These are phyloP conservation scores for Wickerhamomyces bovis DNA, from an alignment of 805 yeast species.

Conservation along the genomic window DNA sequence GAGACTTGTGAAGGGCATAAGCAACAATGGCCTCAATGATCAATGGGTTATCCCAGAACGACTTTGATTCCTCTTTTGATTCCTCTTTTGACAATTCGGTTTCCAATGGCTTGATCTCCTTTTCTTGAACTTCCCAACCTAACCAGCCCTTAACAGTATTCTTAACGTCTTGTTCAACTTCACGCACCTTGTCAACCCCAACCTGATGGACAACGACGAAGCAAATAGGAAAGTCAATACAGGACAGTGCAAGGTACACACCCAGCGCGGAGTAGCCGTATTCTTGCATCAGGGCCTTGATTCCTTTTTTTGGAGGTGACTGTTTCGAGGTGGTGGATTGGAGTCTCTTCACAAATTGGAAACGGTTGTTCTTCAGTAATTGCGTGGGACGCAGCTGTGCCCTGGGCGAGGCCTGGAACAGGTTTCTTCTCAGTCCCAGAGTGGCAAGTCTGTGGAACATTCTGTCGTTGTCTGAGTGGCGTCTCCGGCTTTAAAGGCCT, in stretches of 20 bases:
- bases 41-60: constrained; percentile 34
- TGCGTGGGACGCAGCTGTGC: not conserved
- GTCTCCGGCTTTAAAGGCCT: not conserved
- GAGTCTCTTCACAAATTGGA: not conserved
- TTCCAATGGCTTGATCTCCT: constrained; percentile 25
- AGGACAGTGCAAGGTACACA: constrained; percentile 68
- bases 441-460: not conserved
- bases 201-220: constrained; percentile 76
- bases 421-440: not conserved
- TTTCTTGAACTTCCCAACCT: constrained; percentile 49
- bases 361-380: not conserved
- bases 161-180: constrained; percentile 56
- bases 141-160: constrained; percentile 34
- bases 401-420: not conserved
- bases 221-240: constrained; percentile 78
- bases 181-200: constrained; percentile 77
- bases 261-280: constrained; percentile 92
- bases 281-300: constrained; percentile 65
- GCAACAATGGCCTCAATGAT: constrained; percentile 87
- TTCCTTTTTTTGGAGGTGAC: constrained; percentile 21
- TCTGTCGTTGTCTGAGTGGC: not conserved
- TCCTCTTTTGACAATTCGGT: constrained; percentile 11
- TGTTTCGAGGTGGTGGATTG: not conserved
- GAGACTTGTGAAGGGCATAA: constrained; percentile 86
- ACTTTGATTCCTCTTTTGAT: constrained; percentile 8